Evolutionary conservation across 2,329 filamentous ascomycete species (phyloP), one percentile per base, ranked within the genome.

Genomic region (Verticillium nonalfalfae): DNA sequence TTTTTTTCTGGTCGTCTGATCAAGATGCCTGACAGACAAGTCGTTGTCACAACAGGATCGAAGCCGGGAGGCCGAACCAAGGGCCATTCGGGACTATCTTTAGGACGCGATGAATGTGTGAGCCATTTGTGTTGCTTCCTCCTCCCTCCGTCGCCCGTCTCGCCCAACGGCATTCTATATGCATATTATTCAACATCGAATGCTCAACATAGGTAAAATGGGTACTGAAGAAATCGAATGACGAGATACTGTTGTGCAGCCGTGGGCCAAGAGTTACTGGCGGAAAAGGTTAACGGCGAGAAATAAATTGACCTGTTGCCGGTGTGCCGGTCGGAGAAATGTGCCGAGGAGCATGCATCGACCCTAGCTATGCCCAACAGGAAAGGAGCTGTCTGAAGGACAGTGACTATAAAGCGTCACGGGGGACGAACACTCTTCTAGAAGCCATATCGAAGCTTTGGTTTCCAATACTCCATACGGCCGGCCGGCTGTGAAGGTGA

Each of bases 51-150:
- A 31, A 31, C 26, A 31, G 26, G 26, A 4, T 67, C 45, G 71
- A 57, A 31, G 66, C 64, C 18, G 68, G 69, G 21, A 73, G 54
- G 33, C 15, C 40, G 57, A 74, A 74, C 61, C 69, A 73, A 3
- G 68, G 33, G 26, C 71, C 71, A 74, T 1, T 69, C 67, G 4
- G 71, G 70, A n/a, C 74, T 50, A 58, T 74, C 72, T 7, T 66
- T 65, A 9, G 69, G 1, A 10, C 68, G 59, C 7, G 69, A 71
- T 40, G 61, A 52, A 62, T 74, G 72, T 7, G 72, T 54, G 10
- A 74, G 63, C 72, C 72, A 74, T 55, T 66, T 62, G 56, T 63
- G 62, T 35, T 72, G 66, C 11, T 65, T 31, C 59, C 58, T 66
- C 61, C 9, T 61, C 65, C 5, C 63, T 68, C 11, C 5, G 26